Evolutionary conservation across 306 rosid genomes (phyloP).

Genomic region (Vigna trinervia): DNA sequence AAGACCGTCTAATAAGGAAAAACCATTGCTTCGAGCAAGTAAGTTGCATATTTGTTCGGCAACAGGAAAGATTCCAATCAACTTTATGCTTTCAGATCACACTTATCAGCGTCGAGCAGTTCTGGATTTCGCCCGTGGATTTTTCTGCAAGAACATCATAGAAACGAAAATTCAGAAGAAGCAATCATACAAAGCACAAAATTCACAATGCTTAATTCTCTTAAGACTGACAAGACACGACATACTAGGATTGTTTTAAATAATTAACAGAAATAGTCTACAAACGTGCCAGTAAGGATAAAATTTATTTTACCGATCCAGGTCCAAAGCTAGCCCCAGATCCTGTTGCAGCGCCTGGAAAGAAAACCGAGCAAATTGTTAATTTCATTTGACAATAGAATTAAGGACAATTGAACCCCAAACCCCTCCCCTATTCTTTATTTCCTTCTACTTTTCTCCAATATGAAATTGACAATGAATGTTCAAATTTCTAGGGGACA

Average conservation of each 20-base stretch:
- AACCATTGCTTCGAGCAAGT: slow-evolving; percentile 32
- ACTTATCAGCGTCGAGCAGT: slow-evolving; percentile 64
- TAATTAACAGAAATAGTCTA: slow-evolving; percentile 3
- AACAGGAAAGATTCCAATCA: slow-evolving; percentile 31
- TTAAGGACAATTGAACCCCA: slow-evolving; percentile 22
- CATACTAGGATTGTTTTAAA: not conserved
- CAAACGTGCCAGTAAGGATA: slow-evolving; percentile 25
- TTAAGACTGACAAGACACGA: slow-evolving; percentile 3
- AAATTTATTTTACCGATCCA: slow-evolving; percentile 63
- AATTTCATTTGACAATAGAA: slow-evolving; percentile 27
- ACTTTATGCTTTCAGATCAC: slow-evolving; percentile 41
- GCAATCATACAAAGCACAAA: slow-evolving; percentile 28
- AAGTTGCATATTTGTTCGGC: slow-evolving; percentile 24
- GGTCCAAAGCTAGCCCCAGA: slow-evolving; percentile 92
- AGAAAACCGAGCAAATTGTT: slow-evolving; percentile 15
- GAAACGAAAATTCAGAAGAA: slow-evolving; percentile 31
- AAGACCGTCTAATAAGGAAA: slow-evolving; percentile 39
- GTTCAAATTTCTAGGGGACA: not conserved
- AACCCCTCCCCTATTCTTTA: not conserved
- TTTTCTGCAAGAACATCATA: slow-evolving; percentile 65
- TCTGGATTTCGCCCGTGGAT: slow-evolving; percentile 76
- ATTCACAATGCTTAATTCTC: slow-evolving; percentile 29
- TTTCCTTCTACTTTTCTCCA: slow-evolving; percentile 1
- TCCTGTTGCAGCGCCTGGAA: slow-evolving; percentile 76
- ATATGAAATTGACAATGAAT: not conserved